Evolutionary conservation across 805 yeast genomes (phyloP).

Genomic region (Teunomyces stri): DNA sequence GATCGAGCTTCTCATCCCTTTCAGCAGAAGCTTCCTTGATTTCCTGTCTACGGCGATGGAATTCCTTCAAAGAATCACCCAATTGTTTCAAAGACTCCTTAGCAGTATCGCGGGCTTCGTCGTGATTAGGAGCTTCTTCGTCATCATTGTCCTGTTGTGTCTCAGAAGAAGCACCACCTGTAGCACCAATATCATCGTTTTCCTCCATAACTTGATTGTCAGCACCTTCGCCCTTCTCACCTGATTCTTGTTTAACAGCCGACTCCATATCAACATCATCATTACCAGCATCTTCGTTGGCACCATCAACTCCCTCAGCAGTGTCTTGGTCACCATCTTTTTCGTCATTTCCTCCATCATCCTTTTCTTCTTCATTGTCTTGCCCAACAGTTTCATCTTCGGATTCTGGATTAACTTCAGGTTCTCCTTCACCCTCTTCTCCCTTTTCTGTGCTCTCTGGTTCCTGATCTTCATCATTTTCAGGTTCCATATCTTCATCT

Average conservation of each 20-base stretch:
- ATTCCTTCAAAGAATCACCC: conserved; percentile 90
- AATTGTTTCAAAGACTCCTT: conserved; percentile 79
- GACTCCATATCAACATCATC: conserved; percentile 53
- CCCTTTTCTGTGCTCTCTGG: conserved; percentile 24
- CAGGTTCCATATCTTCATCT: conserved; percentile 14
- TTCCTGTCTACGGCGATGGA: conserved; percentile 85
- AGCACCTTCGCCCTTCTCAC: conserved; percentile 62
- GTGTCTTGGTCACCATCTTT: conserved; percentile 31
- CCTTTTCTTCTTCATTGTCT: conserved; percentile 13
- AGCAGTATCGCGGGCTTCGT: conserved; percentile 62
- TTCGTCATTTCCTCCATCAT: conserved; percentile 41
- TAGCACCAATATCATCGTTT: conserved; percentile 65
- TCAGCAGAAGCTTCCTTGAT: conserved; percentile 62
- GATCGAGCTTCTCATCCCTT: conserved; percentile 41
- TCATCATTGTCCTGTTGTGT: conserved; percentile 40
- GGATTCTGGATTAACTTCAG: conserved; percentile 26
- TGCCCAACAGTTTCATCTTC: conserved; percentile 24
- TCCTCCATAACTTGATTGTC: conserved; percentile 55
- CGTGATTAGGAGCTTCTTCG: conserved; percentile 40
- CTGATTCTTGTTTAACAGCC: conserved; percentile 57
- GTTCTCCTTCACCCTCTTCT: conserved; percentile 19
- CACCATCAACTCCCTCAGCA: conserved; percentile 56
- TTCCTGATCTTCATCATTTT: conserved; percentile 14
- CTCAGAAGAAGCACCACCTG: conserved; percentile 49
- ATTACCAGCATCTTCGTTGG: conserved; percentile 38